Evolutionary conservation across 2,329 filamentous ascomycete species (phyloP), one percentile per base, ranked within the genome.

Genomic region (Pezicula neosporulosa): DNA sequence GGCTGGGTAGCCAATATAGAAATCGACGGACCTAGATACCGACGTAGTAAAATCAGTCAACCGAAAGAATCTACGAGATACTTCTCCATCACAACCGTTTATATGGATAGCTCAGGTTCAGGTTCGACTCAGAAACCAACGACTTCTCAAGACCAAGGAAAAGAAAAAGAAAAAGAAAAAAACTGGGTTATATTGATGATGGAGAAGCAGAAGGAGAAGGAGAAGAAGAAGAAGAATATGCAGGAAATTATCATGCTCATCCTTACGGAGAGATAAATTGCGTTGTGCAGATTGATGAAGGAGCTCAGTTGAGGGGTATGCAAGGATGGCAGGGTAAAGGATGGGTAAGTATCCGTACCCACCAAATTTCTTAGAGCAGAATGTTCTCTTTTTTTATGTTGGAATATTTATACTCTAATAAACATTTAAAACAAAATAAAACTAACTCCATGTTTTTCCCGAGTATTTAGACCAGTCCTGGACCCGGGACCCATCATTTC

Each of bases 201-300:
- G n/a, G n/a, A n/a, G n/a, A n/a, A n/a, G n/a, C n/a, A n/a, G n/a
- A n/a, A n/a, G n/a, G n/a, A n/a, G n/a, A 21, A 21, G 21, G 5
- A 21, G 39, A 16, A 3, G 39, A 42, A 12, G 24, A 54, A 30
- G 70, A 73, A 6, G 71, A 68, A n/a, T 80, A 75, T 58, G 64
- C 66, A 4, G 78, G 78, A 2, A 77, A 81, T 61, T 80, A 82
- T 59, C 76, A 80, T 55, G 64, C 66, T 4, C 77, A 80, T 58
- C 77, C 76, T 1, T 80, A 80, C 48, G 77, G 76, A 6, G 77
- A 80, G 66, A 78, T 80, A 59, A 80, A 80, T 57, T 80, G 77
- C 55, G 76, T 80, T 1, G 65, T 80, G 6, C 75, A 75, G 58
- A 66, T 82, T 12, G 77, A 79, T 52, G 54, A 69, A 4, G 65